A percentile compares a stretch with the other conserved stretches of the same genome.
These are phyloP conservation scores for Fragilaria crotonensis DNA, from an alignment of 108 stramenopile genomes.

Conservation along the genomic window DNA sequence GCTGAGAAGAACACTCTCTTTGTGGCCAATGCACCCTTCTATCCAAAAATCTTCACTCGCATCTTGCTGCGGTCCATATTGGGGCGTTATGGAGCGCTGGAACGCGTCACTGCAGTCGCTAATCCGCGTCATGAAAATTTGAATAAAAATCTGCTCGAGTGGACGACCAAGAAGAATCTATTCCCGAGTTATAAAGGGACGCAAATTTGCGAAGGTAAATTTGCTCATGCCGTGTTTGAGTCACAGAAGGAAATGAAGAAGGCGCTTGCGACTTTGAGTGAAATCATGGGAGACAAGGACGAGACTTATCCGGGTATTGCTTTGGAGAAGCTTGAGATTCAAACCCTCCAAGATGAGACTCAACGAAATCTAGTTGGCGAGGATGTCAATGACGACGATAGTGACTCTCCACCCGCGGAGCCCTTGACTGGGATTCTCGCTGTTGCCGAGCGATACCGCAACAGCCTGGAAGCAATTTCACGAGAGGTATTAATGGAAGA, in stretches of 20 bases:
- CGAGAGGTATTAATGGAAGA: constrained; percentile 47
- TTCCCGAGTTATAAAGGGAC: constrained; percentile 14
- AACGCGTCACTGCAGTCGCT: constrained; percentile 61
- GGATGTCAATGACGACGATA: constrained; percentile 18
- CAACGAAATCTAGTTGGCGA: constrained; percentile 5
- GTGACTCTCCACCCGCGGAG: constrained; percentile 18
- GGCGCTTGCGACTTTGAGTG: constrained; percentile 32
- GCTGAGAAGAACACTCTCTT: constrained; percentile 49
- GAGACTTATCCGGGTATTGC: constrained; percentile 17
- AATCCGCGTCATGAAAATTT: constrained; percentile 38
- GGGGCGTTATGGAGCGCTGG: constrained; percentile 59
- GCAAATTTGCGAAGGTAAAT: constrained; percentile 30
- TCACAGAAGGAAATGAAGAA: constrained; percentile 59
- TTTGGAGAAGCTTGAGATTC: constrained; percentile 40
- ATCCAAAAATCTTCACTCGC: constrained; percentile 58
- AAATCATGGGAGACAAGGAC: constrained; percentile 30
- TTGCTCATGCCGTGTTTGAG: constrained; percentile 76
- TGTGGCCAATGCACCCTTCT: constrained; percentile 72
- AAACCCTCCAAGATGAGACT: constrained; percentile 37
- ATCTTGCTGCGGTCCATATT: constrained; percentile 54
- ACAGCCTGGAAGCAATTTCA: constrained; percentile 15
- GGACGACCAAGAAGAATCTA: constrained; percentile 12
- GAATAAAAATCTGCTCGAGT: background rate
- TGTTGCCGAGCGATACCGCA: constrained; percentile 39
- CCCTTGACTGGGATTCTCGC: constrained; percentile 36